A percentile compares a stretch with the other conserved stretches of the same genome.
phyloP scores from a whole-genome alignment of 2,329 filamentous ascomycete species.

The Neopestalotiopsis rosae region DNA sequence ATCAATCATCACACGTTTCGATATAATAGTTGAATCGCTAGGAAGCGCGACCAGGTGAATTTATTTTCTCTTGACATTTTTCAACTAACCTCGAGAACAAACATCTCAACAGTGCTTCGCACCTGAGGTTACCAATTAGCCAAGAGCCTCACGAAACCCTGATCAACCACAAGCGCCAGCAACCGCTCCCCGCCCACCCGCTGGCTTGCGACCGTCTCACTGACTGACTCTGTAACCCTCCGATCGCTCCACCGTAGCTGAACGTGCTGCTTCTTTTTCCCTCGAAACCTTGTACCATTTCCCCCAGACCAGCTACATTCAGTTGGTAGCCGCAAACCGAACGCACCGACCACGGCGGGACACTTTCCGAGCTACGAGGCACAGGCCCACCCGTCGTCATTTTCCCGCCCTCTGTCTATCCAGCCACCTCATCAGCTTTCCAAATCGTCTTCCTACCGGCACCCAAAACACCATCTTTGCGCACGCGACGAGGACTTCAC shows the following conservation, averaged over 20 bases:
- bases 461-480: background rate
- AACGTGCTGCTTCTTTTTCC: background rate
- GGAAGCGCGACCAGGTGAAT: background rate
- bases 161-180: background rate
- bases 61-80: background rate
- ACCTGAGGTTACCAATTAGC: background rate
- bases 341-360: conserved; percentile 19
- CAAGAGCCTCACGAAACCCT: background rate
- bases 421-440: conserved; percentile 22
- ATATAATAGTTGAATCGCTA: background rate
- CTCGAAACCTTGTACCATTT: conserved; percentile 6
- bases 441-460: conserved; percentile 8
- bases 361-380: conserved; percentile 11
- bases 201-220: background rate
- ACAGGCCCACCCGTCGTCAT: conserved; percentile 22
- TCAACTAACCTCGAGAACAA: background rate
- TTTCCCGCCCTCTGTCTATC: conserved; percentile 18
- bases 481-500: background rate
- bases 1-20: background rate
- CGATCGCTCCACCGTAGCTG: conserved; percentile 3
- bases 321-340: background rate
- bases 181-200: background rate
- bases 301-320: background rate
- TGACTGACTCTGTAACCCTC: background rate
- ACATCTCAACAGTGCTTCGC: background rate